Evolutionary conservation across 768 basidiomycete genomes (phyloP).

Genomic region (Lactarius evosmus): DNA sequence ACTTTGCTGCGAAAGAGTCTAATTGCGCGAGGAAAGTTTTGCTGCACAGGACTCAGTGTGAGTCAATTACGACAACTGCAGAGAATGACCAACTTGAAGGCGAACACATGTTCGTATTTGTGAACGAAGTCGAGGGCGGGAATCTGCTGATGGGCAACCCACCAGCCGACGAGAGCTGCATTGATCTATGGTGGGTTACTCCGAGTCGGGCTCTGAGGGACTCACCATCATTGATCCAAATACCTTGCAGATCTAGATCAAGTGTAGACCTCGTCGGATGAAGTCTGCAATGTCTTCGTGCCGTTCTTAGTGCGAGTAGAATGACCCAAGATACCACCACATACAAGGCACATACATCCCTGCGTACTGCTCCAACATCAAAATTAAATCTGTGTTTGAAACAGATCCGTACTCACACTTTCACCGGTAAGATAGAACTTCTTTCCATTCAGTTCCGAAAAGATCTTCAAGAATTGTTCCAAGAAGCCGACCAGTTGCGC

Average conservation of each 20-base stretch:
- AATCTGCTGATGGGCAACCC: constrained; percentile 63
- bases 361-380: constrained; percentile 53
- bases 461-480: constrained; percentile 72
- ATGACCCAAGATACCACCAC: constrained; percentile 37
- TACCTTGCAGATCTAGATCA: constrained; percentile 60
- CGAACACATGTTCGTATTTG: constrained; percentile 65
- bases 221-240: constrained; percentile 73
- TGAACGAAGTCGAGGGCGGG: constrained; percentile 73
- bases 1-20: constrained; percentile 49
- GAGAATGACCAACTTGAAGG: constrained; percentile 55
- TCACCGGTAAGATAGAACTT: constrained; percentile 70
- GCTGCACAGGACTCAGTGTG: constrained; percentile 35
- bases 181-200: background rate
- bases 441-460: constrained; percentile 68
- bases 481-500: constrained; percentile 58
- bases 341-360: constrained; percentile 64
- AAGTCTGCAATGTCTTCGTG: constrained; percentile 66
- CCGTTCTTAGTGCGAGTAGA: background rate
- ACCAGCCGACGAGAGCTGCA: constrained; percentile 57
- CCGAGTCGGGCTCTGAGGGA: constrained; percentile 7
- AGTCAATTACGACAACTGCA: background rate
- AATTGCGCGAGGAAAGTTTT: constrained; percentile 59
- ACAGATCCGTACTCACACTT: constrained; percentile 55
- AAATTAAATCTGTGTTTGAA: background rate
- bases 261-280: constrained; percentile 45